Conservation (phyloP, 1,284 basidiomycete species). For the Porogramme epimiltina region DNA sequence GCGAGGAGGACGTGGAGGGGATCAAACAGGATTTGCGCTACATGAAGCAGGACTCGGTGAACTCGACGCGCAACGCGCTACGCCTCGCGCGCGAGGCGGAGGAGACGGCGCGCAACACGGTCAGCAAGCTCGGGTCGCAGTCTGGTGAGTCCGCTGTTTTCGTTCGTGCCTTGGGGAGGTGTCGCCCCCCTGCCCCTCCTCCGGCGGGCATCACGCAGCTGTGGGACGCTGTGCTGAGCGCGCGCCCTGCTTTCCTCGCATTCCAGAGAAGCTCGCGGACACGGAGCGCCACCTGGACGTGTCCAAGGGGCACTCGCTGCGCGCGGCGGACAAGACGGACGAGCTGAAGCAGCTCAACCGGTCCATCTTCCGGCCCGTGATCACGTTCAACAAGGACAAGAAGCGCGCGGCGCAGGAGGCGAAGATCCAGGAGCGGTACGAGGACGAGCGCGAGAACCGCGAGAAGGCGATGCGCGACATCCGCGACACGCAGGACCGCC, state of each 20-base stretch:
- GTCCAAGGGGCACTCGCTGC: conserved; percentile 85
- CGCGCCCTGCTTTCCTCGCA: neutral
- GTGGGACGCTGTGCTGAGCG: neutral
- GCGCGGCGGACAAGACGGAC: conserved; percentile 92
- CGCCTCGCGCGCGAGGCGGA: conserved; percentile 93
- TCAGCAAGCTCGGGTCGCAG: conserved; percentile 90
- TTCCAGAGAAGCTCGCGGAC: conserved; percentile 86
- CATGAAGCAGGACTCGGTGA: conserved; percentile 92
- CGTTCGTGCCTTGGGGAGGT: neutral
- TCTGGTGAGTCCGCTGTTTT: conserved; percentile 64
- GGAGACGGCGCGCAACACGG: conserved; percentile 90
- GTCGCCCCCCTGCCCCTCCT: too few relatives aligned
- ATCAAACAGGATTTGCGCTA: conserved; percentile 93
- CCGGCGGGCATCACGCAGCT: neutral
- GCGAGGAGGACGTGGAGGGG: conserved; percentile 94
- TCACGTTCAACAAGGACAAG: conserved; percentile 88
- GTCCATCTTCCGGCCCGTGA: conserved; percentile 92
- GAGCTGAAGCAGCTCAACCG: conserved; percentile 94
- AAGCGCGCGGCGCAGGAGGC: conserved; percentile 91
- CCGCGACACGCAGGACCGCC: conserved; percentile 83
- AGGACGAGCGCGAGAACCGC: conserved; percentile 86
- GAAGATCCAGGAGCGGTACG: conserved; percentile 87
- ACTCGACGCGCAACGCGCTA: conserved; percentile 90
- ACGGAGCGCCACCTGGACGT: conserved; percentile 97
- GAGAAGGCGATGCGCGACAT: conserved; percentile 87